phyloP scores from a whole-genome alignment of 768 basidiomycete species.

The Naganishia friedmannii region DNA sequence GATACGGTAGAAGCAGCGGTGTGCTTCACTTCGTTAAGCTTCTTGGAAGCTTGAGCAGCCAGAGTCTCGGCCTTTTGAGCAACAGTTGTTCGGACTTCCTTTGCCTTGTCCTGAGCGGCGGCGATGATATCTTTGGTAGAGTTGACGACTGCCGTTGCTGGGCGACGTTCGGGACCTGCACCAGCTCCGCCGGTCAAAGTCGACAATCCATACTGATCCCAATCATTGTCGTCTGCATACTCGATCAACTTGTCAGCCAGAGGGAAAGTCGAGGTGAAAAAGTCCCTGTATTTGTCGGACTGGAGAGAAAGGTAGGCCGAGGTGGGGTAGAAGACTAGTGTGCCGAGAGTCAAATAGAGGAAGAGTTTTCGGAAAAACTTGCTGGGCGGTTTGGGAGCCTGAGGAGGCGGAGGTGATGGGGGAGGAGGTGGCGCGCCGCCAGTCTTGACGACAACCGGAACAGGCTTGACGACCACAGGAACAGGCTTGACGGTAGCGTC shows the following conservation, averaged over 20 bases:
- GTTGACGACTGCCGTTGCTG: background rate
- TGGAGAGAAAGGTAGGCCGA: constrained; percentile 76
- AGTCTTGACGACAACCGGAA: constrained; percentile 28
- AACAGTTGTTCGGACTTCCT: constrained; percentile 22
- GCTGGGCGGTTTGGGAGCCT: constrained; percentile 17
- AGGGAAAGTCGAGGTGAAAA: constrained; percentile 78
- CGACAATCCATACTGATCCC: constrained; percentile 70
- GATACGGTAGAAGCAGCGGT: constrained; percentile 10
- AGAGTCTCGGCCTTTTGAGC: constrained; percentile 24
- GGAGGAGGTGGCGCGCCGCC: constrained; percentile 17
- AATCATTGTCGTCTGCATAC: constrained; percentile 72
- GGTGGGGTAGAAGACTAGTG: constrained; percentile 75
- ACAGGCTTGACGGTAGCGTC: constrained; percentile 23
- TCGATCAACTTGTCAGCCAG: constrained; percentile 73
- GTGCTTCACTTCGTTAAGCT: constrained; percentile 24
- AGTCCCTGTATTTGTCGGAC: constrained; percentile 74
- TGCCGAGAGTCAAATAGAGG: constrained; percentile 65
- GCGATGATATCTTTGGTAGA: constrained; percentile 1
- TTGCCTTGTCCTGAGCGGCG: constrained; percentile 28
- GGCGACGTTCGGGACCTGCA: background rate
- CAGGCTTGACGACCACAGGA: constrained; percentile 21
- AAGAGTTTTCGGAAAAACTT: constrained; percentile 61
- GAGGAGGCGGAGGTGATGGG: constrained; percentile 31
- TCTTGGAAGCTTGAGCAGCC: constrained; percentile 22
- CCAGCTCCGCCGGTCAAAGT: constrained; percentile 33